Conservation (phyloP, 2,329 filamentous ascomycete genomes). For the Colletotrichum salicis region DNA sequence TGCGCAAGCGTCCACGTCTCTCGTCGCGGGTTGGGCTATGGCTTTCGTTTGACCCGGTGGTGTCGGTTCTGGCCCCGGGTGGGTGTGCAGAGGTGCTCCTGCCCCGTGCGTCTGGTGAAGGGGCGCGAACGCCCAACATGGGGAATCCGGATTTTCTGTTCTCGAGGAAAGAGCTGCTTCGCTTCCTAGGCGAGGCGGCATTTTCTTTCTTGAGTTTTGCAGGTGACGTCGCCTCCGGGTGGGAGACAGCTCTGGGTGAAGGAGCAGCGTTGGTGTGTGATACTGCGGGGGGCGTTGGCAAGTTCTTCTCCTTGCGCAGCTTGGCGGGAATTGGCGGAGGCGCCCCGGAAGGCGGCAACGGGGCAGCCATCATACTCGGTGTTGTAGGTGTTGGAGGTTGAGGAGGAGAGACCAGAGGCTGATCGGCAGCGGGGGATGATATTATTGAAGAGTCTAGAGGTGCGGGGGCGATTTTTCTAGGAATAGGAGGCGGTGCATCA, state of each 20-base stretch:
- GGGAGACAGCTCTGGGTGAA: constrained; percentile 19
- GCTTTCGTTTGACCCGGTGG: constrained; percentile 48
- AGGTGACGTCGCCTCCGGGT: constrained; percentile 8
- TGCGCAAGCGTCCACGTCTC: constrained; percentile 56
- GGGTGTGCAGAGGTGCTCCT: constrained; percentile 62
- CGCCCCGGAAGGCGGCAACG: constrained; percentile 26
- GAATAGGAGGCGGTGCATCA: constrained; percentile 30
- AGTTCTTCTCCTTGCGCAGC: constrained; percentile 30
- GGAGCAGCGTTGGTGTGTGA: background rate
- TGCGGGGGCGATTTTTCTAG: constrained; percentile 17
- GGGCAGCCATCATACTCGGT: constrained; percentile 22
- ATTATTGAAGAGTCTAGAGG: constrained; percentile 5
- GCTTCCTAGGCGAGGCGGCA: constrained; percentile 40
- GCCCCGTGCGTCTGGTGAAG: constrained; percentile 51
- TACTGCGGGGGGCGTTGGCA: constrained; percentile 13
- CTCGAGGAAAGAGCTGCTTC: constrained; percentile 48
- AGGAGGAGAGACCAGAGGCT: constrained; percentile 9
- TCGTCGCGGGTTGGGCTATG: constrained; percentile 55
- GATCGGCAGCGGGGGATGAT: constrained; percentile 1
- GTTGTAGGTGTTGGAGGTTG: constrained; percentile 19
- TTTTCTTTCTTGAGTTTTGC: constrained; percentile 48
- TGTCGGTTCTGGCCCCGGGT: constrained; percentile 39
- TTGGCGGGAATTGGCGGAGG: constrained; percentile 29
- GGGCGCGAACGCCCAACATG: constrained; percentile 40
- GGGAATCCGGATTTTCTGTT: constrained; percentile 37